Percentiles rank a stretch among this genome's conserved stretches.
These are phyloP conservation scores for Penicillium tannophilum DNA, from an alignment of 495 filamentous ascomycete genomes.

Conservation along the genomic window DNA sequence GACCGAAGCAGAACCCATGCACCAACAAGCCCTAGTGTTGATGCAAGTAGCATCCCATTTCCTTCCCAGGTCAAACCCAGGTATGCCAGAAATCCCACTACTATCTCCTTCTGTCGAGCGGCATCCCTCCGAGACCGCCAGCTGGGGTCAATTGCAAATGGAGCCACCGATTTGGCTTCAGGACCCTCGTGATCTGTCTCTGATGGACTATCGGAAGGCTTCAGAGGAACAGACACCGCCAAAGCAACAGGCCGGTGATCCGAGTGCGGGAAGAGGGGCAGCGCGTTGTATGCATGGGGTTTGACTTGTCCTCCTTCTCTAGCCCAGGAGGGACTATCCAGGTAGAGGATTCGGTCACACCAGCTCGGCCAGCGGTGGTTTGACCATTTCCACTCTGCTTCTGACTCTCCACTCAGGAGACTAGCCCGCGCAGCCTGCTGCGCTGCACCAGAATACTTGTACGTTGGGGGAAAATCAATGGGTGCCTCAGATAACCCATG, in stretches of 20 bases:
- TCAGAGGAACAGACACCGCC: constrained; percentile 58
- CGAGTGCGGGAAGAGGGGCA: constrained; percentile 73
- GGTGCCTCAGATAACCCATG: constrained; percentile 76
- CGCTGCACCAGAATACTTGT: constrained; percentile 68
- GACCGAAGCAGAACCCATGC: constrained; percentile 50
- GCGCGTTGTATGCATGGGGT: constrained; percentile 64
- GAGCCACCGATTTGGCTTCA: constrained; percentile 40
- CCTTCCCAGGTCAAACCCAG: constrained; percentile 64
- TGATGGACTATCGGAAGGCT: constrained; percentile 22
- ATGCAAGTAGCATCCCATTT: constrained; percentile 48
- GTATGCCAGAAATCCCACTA: constrained; percentile 60
- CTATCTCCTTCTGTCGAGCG: constrained; percentile 58
- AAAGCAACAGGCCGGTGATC: constrained; percentile 86
- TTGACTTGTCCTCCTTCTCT: constrained; percentile 37
- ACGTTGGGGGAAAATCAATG: constrained; percentile 86
- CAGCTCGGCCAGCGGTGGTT: constrained; percentile 85
- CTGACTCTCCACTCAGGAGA: constrained; percentile 35
- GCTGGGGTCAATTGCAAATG: constrained; percentile 55
- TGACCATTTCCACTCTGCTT: constrained; percentile 72
- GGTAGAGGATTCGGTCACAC: constrained; percentile 88
- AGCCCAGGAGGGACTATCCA: constrained; percentile 60
- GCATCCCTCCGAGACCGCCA: constrained; percentile 51
- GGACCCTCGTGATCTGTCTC: constrained; percentile 16
- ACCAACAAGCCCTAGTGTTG: constrained; percentile 43
- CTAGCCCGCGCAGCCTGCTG: constrained; percentile 36